phyloP scores from a whole-genome alignment of 176 grass and related monocot genomes.

The Rhynchospora pubera region DNA sequence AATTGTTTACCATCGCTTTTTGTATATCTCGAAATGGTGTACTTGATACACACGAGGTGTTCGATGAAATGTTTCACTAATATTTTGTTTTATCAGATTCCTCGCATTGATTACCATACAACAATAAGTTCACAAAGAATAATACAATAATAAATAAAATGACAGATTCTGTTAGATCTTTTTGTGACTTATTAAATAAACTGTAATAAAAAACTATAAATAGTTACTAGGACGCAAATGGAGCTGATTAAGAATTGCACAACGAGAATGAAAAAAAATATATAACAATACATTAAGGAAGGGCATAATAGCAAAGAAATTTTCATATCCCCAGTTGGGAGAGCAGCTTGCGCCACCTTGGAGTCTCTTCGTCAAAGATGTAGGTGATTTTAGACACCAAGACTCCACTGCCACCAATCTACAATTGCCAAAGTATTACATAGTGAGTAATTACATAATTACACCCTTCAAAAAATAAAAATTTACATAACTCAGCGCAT shows the following conservation, averaged over 20 bases:
- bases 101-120: not conserved
- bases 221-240: not conserved
- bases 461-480: no score
- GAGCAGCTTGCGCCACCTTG: conserved; percentile 75
- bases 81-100: no score
- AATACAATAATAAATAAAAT: not conserved
- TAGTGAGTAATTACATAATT: not conserved
- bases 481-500: not conserved
- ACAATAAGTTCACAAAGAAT: not conserved
- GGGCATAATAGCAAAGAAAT: not conserved
- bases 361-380: conserved; percentile 93
- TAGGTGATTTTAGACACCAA: conserved; percentile 90
- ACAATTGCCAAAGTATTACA: not conserved
- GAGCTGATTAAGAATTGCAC: not conserved
- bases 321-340: conserved; percentile 64
- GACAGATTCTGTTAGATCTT: not conserved
- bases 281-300: not conserved
- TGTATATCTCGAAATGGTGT: no score
- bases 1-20: no score
- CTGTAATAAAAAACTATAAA: not conserved
- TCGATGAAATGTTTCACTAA: no score
- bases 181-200: not conserved
- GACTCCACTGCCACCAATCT: conserved; percentile 88
- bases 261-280: not conserved
- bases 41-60: no score